A percentile compares a stretch with the other conserved stretches of the same genome.
Conservation (phyloP, 164 flowering plant genomes). For the Dillenia suffruticosa region DNA sequence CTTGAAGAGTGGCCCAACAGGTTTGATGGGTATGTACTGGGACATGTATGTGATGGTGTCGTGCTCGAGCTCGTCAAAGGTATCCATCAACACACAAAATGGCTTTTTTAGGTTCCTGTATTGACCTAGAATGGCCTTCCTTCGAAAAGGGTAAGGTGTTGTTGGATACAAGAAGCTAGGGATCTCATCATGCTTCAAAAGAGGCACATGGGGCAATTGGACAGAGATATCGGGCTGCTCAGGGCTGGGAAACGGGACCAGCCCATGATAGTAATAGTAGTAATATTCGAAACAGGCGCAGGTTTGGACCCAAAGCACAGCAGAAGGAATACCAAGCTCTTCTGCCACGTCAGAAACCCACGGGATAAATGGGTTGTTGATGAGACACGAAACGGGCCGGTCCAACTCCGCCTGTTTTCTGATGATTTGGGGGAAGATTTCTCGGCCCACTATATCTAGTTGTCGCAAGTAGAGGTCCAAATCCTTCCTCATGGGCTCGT, state of each 20-base stretch:
- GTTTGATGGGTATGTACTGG: constrained; percentile 22
- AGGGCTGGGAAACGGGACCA: constrained; percentile 47
- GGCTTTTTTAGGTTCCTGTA: constrained; percentile 48
- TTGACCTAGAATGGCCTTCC: constrained; percentile 36
- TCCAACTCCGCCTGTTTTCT: constrained; percentile 22
- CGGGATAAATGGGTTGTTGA: constrained; percentile 71
- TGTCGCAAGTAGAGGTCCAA: constrained; percentile 31
- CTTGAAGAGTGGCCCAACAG: constrained; percentile 67
- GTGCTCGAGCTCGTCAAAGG: constrained; percentile 63
- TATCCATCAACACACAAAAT: constrained; percentile 57
- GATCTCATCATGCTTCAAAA: constrained; percentile 48
- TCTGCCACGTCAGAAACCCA: constrained; percentile 76
- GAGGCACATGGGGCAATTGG: constrained; percentile 58
- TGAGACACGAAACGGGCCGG: constrained; percentile 61
- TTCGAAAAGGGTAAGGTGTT: constrained; percentile 26
- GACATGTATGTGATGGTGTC: constrained; percentile 40
- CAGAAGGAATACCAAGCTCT: constrained; percentile 41
- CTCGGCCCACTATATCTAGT: constrained; percentile 39
- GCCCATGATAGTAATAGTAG: constrained; percentile 38
- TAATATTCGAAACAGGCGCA: constrained; percentile 57
- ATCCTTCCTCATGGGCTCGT: constrained; percentile 28
- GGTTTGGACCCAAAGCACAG: constrained; percentile 78
- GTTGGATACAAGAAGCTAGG: constrained; percentile 63
- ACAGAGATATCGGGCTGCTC: constrained; percentile 32
- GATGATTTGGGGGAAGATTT: constrained; percentile 31